A percentile compares a stretch with the other conserved stretches of the same genome.
phyloP scores from a whole-genome alignment of 768 basidiomycete genomes.

The Termitomyces sp. region DNA sequence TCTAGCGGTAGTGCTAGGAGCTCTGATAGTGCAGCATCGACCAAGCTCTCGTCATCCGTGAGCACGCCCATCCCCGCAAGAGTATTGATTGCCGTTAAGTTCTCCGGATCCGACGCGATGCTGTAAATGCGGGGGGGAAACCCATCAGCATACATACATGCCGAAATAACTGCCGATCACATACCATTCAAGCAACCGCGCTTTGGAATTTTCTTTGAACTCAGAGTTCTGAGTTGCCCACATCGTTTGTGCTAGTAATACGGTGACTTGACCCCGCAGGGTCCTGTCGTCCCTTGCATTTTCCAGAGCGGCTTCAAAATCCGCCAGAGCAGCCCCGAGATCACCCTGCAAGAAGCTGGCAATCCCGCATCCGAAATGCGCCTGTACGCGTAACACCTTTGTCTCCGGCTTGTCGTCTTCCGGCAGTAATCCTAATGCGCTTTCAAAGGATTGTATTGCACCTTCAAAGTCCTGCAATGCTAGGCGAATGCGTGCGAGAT shows the following conservation, averaged over 20 bases:
- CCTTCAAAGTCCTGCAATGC: conserved; percentile 49
- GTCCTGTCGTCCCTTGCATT: conserved; percentile 40
- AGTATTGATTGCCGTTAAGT: conserved; percentile 74
- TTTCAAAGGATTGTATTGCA: conserved; percentile 67
- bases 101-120: conserved; percentile 71
- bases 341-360: conserved; percentile 63
- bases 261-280: conserved; percentile 62
- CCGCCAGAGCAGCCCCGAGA: conserved; percentile 52
- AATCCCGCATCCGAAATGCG: conserved; percentile 66
- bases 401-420: conserved; percentile 35
- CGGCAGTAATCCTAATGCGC: conserved; percentile 61
- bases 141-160: background rate
- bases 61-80: conserved; percentile 89
- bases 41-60: conserved; percentile 67
- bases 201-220: conserved; percentile 70
- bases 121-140: conserved; percentile 29
- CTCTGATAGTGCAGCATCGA: conserved; percentile 85
- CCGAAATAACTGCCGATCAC: conserved; percentile 13
- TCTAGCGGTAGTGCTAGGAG: conserved; percentile 66
- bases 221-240: conserved; percentile 81
- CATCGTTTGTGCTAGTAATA: conserved; percentile 79
- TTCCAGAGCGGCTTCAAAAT: conserved; percentile 64
- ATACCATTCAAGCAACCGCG: conserved; percentile 78
- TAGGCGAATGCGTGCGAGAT: conserved; percentile 74
- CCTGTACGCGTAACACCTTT: conserved; percentile 49